Conservation (phyloP, 176 grass and related monocot species). For the Avena sativa region DNA sequence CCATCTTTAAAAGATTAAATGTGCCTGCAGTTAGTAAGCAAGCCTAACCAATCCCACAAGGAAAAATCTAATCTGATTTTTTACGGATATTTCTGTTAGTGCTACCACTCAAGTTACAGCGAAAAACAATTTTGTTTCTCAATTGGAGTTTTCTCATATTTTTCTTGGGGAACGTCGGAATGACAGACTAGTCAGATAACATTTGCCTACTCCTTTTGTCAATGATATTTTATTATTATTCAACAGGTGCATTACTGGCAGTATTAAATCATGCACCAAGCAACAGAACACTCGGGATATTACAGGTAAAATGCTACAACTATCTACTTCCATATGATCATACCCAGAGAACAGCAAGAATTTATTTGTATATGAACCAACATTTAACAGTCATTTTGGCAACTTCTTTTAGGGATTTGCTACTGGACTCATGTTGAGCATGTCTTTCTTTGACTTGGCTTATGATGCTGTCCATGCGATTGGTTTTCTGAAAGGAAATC, state of each 20-base stretch:
- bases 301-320: slow-evolving; percentile 64
- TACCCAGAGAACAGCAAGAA: neutral
- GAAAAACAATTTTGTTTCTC: neutral
- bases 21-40: too few species aligned
- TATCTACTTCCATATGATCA: slow-evolving; percentile 28
- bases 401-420: slow-evolving; percentile 74
- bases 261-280: slow-evolving; percentile 71
- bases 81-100: too few species aligned
- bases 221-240: slow-evolving; percentile 19
- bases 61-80: too few species aligned
- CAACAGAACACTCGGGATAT: slow-evolving; percentile 74
- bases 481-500: slow-evolving; percentile 91
- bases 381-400: slow-evolving; percentile 21
- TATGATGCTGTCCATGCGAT: slow-evolving; percentile 87
- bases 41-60: too few species aligned
- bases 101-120: too few species aligned
- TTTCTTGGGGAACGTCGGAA: neutral
- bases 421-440: slow-evolving; percentile 93
- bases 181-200: neutral
- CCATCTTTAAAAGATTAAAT: too few species aligned
- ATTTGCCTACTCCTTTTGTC: slow-evolving; percentile 13
- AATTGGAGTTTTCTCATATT: neutral
- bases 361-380: slow-evolving; percentile 31
- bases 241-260: slow-evolving; percentile 82
- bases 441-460: slow-evolving; percentile 95